Base-by-base conservation (phyloP, 495 filamentous ascomycete genomes). In the Aspergillus sparsus region DNA sequence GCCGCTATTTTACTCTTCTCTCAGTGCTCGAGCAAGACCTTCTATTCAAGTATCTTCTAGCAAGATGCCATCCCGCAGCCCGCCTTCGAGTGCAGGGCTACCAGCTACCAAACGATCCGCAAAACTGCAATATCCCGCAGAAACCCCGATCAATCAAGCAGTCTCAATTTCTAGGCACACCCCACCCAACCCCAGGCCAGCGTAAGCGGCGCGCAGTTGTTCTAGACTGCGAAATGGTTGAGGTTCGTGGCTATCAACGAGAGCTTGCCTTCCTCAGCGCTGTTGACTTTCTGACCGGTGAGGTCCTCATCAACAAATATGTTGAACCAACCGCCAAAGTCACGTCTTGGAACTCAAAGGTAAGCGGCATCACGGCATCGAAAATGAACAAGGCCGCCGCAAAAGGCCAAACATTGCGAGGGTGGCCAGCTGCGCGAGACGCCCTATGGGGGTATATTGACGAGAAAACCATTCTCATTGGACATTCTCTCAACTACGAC, bases 261-360 rank as follows among this genome's bases (percentile, higher is more conserved):
- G 66, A 64, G 33, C 41, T 73, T 3, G 71, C 67, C 2, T 69
- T 63, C 12, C 16, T 76, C 2, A 66, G 60, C n/a, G 79, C 71
- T 9, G 66, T 82, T 34, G 80, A 83, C 58, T 80, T 79, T 34
- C 55, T 80, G 35, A 77, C 80, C 11, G 75, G 79, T n/a, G 75
- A 80, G 44, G 62, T 75, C 9, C 65, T 83, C 10, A 69, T 82
- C 31, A 66, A 80, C 56, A 61, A 70, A 32, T 72, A 79, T 39
- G 76, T 83, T 13, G 57, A 68, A 32, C 73, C 78, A 7, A 60
- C 64, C 1, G 49, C 46, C 12, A 46, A 57, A 32, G 72, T 82
- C 1, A 49, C 58, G 16, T 47, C 71, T 53, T 82, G 75, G 75
- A 71, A 70, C 11, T 68, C 72, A 16, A 41, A 49, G 9, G 65